Evolutionary conservation across 78 protist species (phyloP).

Genomic region (Speleostelium caveatum): DNA sequence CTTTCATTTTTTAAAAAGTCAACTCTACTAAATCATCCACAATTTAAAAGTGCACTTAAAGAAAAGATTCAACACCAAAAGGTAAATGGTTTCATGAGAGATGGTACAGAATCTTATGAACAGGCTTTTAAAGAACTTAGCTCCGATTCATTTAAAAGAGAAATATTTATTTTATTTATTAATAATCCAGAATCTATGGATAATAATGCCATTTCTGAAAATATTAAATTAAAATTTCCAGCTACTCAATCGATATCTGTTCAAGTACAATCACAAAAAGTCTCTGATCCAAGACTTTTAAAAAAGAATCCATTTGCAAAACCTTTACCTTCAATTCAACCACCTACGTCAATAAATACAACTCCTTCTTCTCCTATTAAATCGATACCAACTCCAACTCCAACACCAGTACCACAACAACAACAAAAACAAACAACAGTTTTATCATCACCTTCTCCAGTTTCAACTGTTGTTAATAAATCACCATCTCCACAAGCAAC

Average conservation of each 20-base stretch:
- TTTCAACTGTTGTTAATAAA: neutral
- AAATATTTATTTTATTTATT: constrained; percentile 4
- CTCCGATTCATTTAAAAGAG: constrained; percentile 5
- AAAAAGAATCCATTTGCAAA: constrained; percentile 4
- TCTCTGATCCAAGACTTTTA: constrained; percentile 17
- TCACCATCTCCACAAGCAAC: neutral
- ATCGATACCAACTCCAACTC: neutral
- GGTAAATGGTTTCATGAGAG: constrained; percentile 8
- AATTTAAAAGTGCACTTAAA: constrained; percentile 4
- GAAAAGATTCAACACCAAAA: constrained; percentile 50
- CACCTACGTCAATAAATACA: neutral
- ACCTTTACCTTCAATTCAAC: constrained; percentile 1
- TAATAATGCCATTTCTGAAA: neutral
- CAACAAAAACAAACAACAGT: neutral
- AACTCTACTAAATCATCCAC: constrained; percentile 14
- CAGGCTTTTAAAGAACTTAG: constrained; percentile 20
- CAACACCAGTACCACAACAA: neutral
- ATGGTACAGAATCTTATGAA: constrained; percentile 5
- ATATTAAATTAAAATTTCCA: neutral
- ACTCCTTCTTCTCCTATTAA: neutral
- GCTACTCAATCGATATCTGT: neutral
- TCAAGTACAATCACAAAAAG: neutral
- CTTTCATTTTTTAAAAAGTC: constrained; percentile 47
- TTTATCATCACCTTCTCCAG: neutral
- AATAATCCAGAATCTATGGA: constrained; percentile 22